These are phyloP conservation scores for Pythium rishiriense DNA, from an alignment of 352 stramenopile genomes.

Conservation along the genomic window DNA sequence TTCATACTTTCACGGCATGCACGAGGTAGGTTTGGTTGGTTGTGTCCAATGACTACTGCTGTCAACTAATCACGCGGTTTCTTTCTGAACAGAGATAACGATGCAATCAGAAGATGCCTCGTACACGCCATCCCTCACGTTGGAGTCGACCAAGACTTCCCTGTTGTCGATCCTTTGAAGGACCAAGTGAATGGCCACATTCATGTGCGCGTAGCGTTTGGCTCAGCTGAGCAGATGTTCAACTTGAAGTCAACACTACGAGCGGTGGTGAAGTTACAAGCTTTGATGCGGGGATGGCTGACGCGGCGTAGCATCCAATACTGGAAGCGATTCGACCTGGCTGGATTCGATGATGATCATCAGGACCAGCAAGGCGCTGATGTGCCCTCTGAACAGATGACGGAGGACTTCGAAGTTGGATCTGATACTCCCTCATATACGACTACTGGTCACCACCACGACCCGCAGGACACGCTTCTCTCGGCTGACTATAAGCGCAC, in stretches of 20 bases:
- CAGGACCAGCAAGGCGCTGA: background rate
- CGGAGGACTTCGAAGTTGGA: background rate
- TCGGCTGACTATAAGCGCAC: no score
- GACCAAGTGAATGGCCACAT: constrained; percentile 37
- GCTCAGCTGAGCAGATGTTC: constrained; percentile 61
- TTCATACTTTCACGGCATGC: constrained; percentile 10
- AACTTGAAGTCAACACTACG: constrained; percentile 30
- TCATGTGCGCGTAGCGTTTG: constrained; percentile 37
- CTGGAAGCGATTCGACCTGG: constrained; percentile 21
- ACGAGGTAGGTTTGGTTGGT: background rate
- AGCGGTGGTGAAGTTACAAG: constrained; percentile 39
- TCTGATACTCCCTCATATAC: background rate
- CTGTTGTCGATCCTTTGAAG: constrained; percentile 49
- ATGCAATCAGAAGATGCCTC: background rate
- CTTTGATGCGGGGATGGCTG: constrained; percentile 31
- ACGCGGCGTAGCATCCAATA: constrained; percentile 5
- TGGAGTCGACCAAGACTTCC: constrained; percentile 37
- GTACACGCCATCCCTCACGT: constrained; percentile 11
- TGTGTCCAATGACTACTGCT: background rate
- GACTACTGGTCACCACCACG: background rate
- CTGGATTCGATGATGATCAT: background rate
- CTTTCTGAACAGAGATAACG: constrained; percentile 1
- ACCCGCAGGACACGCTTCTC: no score
- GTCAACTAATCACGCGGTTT: background rate
- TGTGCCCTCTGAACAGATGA: background rate